These are phyloP conservation scores for Aspergillus brasiliensis DNA, from an alignment of 2,329 filamentous ascomycete species.

Conservation along the genomic window DNA sequence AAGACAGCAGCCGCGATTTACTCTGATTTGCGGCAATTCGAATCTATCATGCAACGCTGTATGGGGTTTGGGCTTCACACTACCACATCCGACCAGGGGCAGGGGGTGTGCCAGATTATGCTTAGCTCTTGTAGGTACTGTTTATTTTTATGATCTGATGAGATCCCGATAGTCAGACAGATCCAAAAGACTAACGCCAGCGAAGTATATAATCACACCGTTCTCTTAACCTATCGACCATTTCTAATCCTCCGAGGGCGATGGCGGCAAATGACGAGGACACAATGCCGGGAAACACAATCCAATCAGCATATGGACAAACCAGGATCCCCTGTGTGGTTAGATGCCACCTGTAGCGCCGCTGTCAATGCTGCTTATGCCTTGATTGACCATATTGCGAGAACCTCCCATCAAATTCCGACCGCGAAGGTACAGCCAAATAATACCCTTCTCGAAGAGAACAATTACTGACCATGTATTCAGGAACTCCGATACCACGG, in stretches of 20 bases:
- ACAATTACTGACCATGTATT: neutral
- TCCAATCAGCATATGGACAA: neutral
- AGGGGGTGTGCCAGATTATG: neutral
- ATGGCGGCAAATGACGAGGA: neutral
- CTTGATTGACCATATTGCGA: neutral
- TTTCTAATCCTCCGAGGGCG: neutral
- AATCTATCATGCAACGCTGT: neutral
- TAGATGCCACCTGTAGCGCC: neutral
- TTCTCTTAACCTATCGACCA: neutral
- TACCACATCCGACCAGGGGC: neutral
- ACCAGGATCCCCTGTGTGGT: neutral
- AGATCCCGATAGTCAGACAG: neutral
- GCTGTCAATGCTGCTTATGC: neutral
- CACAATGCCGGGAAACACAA: neutral
- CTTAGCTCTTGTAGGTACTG: neutral
- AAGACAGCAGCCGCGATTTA: neutral
- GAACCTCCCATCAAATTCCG: neutral
- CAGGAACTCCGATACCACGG: neutral
- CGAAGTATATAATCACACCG: neutral
- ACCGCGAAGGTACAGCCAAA: neutral
- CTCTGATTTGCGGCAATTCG: neutral
- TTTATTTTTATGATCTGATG: neutral
- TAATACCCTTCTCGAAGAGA: neutral
- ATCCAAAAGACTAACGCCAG: neutral
- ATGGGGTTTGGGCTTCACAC: neutral